Evolutionary conservation across 2,329 filamentous ascomycete genomes (phyloP).

Genomic region (Aspergillus ruber): DNA sequence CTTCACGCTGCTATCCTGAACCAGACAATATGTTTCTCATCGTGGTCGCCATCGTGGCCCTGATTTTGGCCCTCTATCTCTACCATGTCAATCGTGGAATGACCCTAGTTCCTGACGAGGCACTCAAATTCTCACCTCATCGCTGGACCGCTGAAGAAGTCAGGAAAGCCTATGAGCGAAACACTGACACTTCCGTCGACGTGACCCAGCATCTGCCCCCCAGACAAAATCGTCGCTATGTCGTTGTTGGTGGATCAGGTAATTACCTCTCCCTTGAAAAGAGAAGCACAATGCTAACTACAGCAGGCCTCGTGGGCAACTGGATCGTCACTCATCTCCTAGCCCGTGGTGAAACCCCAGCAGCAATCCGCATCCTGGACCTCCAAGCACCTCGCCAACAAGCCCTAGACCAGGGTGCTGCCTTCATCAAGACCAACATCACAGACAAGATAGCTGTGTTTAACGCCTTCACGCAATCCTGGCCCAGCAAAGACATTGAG

Average conservation of each 20-base stretch:
- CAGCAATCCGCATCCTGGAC: conserved; percentile 51
- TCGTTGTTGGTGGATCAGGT: conserved; percentile 36
- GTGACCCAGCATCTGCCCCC: conserved; percentile 29
- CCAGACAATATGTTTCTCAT: neutral
- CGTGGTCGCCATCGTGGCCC: neutral
- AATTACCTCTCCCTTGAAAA: conserved; percentile 3
- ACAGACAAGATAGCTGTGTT: conserved; percentile 39
- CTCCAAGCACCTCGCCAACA: conserved; percentile 39
- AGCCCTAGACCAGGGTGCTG: conserved; percentile 40
- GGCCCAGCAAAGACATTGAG: conserved; percentile 36
- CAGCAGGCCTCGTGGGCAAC: conserved; percentile 49
- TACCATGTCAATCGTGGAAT: conserved; percentile 25
- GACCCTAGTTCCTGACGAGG: conserved; percentile 20
- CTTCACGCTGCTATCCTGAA: neutral
- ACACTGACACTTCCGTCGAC: conserved; percentile 23
- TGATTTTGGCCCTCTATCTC: conserved; percentile 15
- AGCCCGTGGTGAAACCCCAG: conserved; percentile 45
- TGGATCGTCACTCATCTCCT: conserved; percentile 51
- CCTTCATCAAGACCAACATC: conserved; percentile 47
- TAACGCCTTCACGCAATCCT: conserved; percentile 44
- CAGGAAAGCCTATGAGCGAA: conserved; percentile 24
- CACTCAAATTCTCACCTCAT: conserved; percentile 17
- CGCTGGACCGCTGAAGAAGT: conserved; percentile 32
- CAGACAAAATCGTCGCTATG: conserved; percentile 32
- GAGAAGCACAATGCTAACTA: neutral